Evolutionary conservation across 202 grass and related monocot species (phyloP), one percentile per base, ranked within the genome.

Genomic region (Zizania palustris): DNA sequence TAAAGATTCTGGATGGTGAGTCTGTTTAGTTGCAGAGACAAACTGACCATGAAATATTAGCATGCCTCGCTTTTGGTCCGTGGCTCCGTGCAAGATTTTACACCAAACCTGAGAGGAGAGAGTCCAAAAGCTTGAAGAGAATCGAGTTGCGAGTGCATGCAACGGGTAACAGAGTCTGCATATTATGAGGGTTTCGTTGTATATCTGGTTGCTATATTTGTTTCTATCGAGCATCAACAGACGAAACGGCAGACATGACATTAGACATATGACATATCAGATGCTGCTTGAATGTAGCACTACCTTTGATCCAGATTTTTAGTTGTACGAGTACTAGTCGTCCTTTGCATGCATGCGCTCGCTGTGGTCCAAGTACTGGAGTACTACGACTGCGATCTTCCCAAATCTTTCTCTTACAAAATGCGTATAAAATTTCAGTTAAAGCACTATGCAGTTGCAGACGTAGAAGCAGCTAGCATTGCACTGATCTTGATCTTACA

Each of bases 401-500:
- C 41, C 34, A 66, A 60, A 60, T 20, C 6, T 20, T 63, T 8
- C 35, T 7, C 61, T 10, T 62, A 4, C 34, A 77, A 22, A 38
- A 44, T 12, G 45, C 18, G 5, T 44, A 79, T 53, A 53, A 13
- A 69, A 60, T 22, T 6, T 12, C 13, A 6, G 45, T 39, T 69
- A 69, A 85, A 75, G 38, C 53, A 40, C 16, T n/a, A 9, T 60
- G 7, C 12, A 61, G 73, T 60, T 14, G 73, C 78, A 82, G n/a
- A n/a, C n/a, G n/a, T n/a, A n/a, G n/a, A n/a, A n/a, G n/a, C n/a
- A n/a, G n/a, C n/a, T n/a, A n/a, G 67, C 6, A 21, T 71, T 58
- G 84, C 50, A 20, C 44, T 63, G 77, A 70, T 73, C 48, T 82
- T 71, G 67, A 82, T 87, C 67, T 67, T 40, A 65, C 59, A 6